Evolutionary conservation across 495 filamentous ascomycete species (phyloP).

Genomic region (Penicillium macrosclerotiorum): DNA sequence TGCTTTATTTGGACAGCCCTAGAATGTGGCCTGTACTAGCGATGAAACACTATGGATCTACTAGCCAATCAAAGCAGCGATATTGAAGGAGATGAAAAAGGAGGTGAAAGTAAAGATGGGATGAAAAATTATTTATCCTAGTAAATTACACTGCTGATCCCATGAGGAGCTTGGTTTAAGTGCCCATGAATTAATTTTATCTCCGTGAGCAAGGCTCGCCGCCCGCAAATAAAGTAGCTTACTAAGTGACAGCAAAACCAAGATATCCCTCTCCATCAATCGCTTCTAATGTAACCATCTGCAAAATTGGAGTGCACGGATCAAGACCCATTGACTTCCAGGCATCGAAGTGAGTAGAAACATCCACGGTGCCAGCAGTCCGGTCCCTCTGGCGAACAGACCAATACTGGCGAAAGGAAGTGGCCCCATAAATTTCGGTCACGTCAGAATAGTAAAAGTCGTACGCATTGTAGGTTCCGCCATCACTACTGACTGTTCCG

Average conservation of each 20-base stretch:
- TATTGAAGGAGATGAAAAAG: no score
- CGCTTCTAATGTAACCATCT: background rate
- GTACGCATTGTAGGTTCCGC: background rate
- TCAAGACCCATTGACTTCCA: background rate
- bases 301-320: background rate
- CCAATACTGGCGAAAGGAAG: slow-evolving; percentile 1
- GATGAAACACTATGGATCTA: no score
- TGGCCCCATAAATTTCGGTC: background rate
- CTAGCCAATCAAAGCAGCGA: no score
- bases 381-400: background rate
- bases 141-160: no score
- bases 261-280: background rate
- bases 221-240: no score
- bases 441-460: background rate
- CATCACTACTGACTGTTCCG: background rate
- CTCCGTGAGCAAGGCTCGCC: no score
- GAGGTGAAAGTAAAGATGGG: no score
- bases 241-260: background rate
- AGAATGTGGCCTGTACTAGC: no score
- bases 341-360: background rate
- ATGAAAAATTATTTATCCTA: no score
- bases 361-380: background rate
- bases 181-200: no score
- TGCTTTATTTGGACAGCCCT: no score
- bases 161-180: no score